These are phyloP conservation scores for Taphrina betulina DNA, from an alignment of 1,139 yeast genomes.

Conservation along the genomic window DNA sequence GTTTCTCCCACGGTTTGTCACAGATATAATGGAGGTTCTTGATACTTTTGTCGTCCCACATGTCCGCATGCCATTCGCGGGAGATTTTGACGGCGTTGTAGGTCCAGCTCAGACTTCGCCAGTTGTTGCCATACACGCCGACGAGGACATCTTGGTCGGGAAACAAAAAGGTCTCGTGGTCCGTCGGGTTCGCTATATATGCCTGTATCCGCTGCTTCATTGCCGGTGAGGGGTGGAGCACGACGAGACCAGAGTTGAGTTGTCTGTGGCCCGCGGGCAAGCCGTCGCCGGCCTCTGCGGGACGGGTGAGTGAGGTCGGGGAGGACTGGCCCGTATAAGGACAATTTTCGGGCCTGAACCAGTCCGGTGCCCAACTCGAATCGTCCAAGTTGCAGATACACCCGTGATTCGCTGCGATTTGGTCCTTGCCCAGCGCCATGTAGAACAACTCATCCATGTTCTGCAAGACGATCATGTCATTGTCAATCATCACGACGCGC, in stretches of 20 bases:
- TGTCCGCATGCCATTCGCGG: constrained; percentile 48
- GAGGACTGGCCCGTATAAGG: constrained; percentile 5
- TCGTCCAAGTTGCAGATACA: constrained; percentile 56
- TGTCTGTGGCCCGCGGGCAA: constrained; percentile 4
- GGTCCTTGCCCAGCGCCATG: constrained; percentile 44
- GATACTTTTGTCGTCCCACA: constrained; percentile 52
- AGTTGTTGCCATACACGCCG: constrained; percentile 48
- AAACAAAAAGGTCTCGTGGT: constrained; percentile 4
- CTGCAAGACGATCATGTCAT: constrained; percentile 56
- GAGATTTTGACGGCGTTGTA: constrained; percentile 58
- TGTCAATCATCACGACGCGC: constrained; percentile 56
- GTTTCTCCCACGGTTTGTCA: constrained; percentile 56
- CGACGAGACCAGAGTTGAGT: constrained; percentile 23
- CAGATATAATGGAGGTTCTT: constrained; percentile 57
- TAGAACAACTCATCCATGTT: constrained; percentile 61
- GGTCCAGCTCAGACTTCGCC: constrained; percentile 54
- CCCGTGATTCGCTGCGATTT: constrained; percentile 58
- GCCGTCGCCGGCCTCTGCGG: constrained; percentile 4
- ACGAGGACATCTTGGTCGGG: constrained; percentile 25
- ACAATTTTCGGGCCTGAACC: constrained; percentile 10
- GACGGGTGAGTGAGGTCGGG: constrained; percentile 9
- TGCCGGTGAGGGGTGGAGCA: neutral
- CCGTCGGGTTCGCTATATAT: constrained; percentile 11
- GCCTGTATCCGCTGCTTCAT: constrained; percentile 2
- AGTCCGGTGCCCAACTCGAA: constrained; percentile 20